Evolutionary conservation across 495 filamentous ascomycete genomes (phyloP).

Genomic region (Bacidia rubella): DNA sequence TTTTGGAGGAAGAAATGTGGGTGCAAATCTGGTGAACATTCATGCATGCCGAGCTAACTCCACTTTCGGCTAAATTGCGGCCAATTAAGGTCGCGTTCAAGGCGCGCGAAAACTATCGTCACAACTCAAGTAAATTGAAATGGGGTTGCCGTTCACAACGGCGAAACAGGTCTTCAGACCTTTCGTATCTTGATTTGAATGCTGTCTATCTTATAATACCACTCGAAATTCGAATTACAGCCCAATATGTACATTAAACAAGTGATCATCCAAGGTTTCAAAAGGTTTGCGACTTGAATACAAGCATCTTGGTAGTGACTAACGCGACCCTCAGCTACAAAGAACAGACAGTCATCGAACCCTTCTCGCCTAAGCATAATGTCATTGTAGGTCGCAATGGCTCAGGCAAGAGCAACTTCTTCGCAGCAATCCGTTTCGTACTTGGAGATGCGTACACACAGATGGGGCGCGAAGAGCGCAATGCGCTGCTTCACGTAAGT

Average conservation of each 20-base stretch:
- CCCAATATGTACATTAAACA: slow-evolving; percentile 89
- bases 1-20: neutral
- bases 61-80: too few species aligned
- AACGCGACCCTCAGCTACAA: slow-evolving; percentile 59
- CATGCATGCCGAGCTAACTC: too few species aligned
- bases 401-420: slow-evolving; percentile 99
- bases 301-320: neutral
- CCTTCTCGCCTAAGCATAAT: slow-evolving; percentile 95
- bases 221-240: too few species aligned
- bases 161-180: too few species aligned
- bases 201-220: too few species aligned
- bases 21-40: too few species aligned
- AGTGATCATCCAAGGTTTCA: slow-evolving; percentile 99
- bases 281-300: slow-evolving; percentile 60
- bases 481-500: slow-evolving; percentile 74
- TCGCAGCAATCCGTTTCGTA: slow-evolving; percentile 96
- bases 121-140: too few species aligned
- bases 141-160: too few species aligned
- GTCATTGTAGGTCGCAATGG: slow-evolving; percentile 99
- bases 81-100: too few species aligned
- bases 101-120: too few species aligned
- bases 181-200: too few species aligned
- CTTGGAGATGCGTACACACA: slow-evolving; percentile 96
- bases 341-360: slow-evolving; percentile 95
- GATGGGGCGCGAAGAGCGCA: slow-evolving; percentile 89